Evolutionary conservation across 78 protist species (phyloP).

Genomic region (Salpingoeca rosetta): DNA sequence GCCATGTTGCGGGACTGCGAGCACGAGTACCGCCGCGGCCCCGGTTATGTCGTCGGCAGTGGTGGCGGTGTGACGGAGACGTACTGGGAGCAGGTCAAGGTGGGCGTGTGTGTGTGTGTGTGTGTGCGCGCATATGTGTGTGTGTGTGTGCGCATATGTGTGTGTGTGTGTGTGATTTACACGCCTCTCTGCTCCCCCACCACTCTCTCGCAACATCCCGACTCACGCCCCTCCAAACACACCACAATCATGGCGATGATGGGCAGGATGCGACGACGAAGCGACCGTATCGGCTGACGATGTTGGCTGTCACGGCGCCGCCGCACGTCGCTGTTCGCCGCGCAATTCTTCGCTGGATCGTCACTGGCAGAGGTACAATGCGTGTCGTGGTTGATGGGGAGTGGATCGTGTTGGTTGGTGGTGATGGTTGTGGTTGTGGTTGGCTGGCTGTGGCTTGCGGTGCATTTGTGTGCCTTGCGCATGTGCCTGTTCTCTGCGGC

Average conservation of each 20-base stretch:
- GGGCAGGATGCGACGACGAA: neutral
- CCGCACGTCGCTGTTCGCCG: neutral
- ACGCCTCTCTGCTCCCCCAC: neutral
- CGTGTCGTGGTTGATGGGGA: neutral
- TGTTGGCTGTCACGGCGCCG: neutral
- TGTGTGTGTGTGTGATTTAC: neutral
- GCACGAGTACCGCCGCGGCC: neutral
- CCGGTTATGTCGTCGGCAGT: neutral
- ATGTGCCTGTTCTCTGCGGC: no score
- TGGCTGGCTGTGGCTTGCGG: neutral
- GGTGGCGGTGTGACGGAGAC: neutral
- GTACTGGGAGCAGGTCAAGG: no score
- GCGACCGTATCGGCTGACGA: neutral
- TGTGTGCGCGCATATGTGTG: no score
- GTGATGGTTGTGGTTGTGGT: neutral
- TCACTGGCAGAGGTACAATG: neutral
- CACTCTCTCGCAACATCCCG: neutral
- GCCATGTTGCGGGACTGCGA: neutral
- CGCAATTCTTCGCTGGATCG: neutral
- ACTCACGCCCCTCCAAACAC: no score
- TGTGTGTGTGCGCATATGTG: no score
- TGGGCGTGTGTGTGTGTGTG: no score
- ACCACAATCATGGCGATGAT: no score
- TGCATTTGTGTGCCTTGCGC: no score
- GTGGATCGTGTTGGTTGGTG: neutral